Conservation (phyloP, 2,329 filamentous ascomycete species). For the Talaromyces rugulosus region DNA sequence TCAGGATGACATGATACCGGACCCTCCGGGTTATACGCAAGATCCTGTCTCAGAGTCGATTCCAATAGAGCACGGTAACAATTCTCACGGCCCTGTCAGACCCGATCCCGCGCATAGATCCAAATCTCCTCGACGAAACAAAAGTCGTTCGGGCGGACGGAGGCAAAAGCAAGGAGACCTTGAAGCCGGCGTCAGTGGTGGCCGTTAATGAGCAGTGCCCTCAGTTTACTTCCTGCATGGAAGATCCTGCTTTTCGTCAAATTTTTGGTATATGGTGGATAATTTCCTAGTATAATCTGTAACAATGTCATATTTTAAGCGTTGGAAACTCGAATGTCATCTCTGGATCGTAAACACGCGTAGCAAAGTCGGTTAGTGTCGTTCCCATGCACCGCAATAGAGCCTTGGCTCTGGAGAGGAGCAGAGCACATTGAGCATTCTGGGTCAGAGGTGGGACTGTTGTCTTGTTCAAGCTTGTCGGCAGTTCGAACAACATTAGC, state of each 20-base stretch:
- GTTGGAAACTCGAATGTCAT: constrained; percentile 3
- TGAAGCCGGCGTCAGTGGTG: constrained; percentile 11
- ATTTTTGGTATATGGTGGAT: constrained; percentile 1
- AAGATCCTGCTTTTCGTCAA: not conserved
- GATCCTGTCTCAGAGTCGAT: constrained; percentile 4
- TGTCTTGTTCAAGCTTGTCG: constrained; percentile 63
- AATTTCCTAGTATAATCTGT: constrained; percentile 14
- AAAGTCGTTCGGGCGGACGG: constrained; percentile 28
- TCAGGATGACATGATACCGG: constrained; percentile 22
- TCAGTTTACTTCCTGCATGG: not conserved
- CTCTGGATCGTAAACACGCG: constrained; percentile 38
- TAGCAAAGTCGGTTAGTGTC: constrained; percentile 42
- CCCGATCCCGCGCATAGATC: constrained; percentile 22
- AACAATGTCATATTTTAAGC: not conserved
- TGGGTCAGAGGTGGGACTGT: constrained; percentile 25
- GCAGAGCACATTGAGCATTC: constrained; percentile 67
- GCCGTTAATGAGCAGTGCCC: not conserved
- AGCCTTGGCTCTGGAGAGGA: constrained; percentile 59
- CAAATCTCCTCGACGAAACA: constrained; percentile 21
- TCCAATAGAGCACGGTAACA: not conserved
- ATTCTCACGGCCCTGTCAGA: constrained; percentile 14
- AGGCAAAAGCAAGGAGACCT: constrained; percentile 22
- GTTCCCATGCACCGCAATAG: constrained; percentile 53
- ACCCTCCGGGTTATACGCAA: constrained; percentile 17
- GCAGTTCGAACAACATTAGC: constrained; percentile 92